phyloP scores from a whole-genome alignment of 768 basidiomycete genomes.

The Serendipita sp. region DNA sequence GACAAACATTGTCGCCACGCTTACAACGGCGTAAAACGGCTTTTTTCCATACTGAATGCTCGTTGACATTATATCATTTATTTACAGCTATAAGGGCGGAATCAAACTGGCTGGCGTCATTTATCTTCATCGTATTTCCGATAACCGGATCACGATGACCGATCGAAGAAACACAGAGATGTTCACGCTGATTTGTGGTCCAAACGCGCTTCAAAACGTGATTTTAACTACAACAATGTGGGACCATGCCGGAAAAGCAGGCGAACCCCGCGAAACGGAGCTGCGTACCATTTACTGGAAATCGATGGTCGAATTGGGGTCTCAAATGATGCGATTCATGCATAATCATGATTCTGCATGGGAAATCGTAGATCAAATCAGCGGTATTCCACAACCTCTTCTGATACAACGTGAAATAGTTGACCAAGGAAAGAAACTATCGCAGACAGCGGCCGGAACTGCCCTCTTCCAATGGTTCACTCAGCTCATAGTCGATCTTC shows the following conservation, averaged over 20 bases:
- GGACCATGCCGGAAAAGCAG: conserved; percentile 22
- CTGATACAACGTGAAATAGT: background rate
- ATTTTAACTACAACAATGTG: conserved; percentile 41
- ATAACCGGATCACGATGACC: conserved; percentile 23
- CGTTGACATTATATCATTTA: background rate
- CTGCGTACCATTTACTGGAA: conserved; percentile 36
- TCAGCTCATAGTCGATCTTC: background rate
- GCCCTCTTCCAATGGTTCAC: background rate
- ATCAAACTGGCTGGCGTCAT: conserved; percentile 21
- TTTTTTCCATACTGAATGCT: background rate
- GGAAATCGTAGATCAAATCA: conserved; percentile 16
- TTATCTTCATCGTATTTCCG: conserved; percentile 27
- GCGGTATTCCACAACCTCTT: background rate
- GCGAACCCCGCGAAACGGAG: conserved; percentile 28
- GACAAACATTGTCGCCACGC: conserved; percentile 11
- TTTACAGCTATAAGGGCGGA: conserved; percentile 16
- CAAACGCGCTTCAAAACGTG: conserved; percentile 31
- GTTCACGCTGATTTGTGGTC: conserved; percentile 38
- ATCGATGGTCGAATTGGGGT: conserved; percentile 33
- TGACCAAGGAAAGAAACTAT: background rate
- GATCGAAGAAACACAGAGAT: conserved; percentile 31
- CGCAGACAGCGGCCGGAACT: background rate
- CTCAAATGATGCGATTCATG: conserved; percentile 17
- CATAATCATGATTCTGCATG: conserved; percentile 16
- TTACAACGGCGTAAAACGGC: background rate